A percentile compares a stretch with the other conserved stretches of the same genome.
Evolutionary conservation across 805 yeast species (phyloP).

Genomic region (Candida boidinii): DNA sequence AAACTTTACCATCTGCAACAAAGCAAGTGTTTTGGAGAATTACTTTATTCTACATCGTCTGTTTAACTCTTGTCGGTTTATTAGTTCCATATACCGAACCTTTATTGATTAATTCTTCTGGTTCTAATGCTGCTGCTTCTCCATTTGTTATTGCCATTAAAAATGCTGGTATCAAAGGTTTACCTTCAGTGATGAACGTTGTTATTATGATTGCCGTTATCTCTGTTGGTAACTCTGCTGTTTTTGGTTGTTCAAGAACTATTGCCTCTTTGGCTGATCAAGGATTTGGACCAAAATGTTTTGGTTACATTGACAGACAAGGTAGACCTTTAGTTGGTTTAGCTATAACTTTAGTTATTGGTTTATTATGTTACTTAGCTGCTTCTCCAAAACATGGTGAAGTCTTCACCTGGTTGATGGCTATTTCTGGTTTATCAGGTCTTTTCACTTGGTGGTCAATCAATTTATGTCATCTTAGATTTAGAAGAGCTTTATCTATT

Average conservation of each 20-base stretch:
- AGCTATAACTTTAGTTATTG: conserved; percentile 39
- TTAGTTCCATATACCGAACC: conserved; percentile 45
- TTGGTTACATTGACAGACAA: conserved; percentile 60
- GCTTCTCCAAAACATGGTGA: conserved; percentile 45
- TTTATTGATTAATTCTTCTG: conserved; percentile 36
- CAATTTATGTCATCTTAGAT: conserved; percentile 56
- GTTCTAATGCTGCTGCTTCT: conserved; percentile 49
- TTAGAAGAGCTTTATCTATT: conserved; percentile 52
- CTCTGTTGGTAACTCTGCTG: conserved; percentile 68
- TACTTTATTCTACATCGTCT: conserved; percentile 40
- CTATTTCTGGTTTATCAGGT: conserved; percentile 68
- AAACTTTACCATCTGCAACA: conserved; percentile 47
- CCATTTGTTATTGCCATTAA: conserved; percentile 70
- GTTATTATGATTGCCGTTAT: conserved; percentile 63
- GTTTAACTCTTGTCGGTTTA: conserved; percentile 42
- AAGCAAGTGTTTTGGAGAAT: conserved; percentile 54
- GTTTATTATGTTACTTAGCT: conserved; percentile 50
- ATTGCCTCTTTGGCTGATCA: conserved; percentile 59
- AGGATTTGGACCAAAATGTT: conserved; percentile 53
- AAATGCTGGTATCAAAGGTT: conserved; percentile 49
- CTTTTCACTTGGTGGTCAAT: conserved; percentile 73
- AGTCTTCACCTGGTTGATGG: conserved; percentile 65
- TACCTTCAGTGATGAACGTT: conserved; percentile 65
- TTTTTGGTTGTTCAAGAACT: conserved; percentile 65
- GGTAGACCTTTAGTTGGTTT: conserved; percentile 79